A percentile compares a stretch with the other conserved stretches of the same genome.
Evolutionary conservation across 306 rosid genomes (phyloP).

Genomic region (Cicer yamashitae): DNA sequence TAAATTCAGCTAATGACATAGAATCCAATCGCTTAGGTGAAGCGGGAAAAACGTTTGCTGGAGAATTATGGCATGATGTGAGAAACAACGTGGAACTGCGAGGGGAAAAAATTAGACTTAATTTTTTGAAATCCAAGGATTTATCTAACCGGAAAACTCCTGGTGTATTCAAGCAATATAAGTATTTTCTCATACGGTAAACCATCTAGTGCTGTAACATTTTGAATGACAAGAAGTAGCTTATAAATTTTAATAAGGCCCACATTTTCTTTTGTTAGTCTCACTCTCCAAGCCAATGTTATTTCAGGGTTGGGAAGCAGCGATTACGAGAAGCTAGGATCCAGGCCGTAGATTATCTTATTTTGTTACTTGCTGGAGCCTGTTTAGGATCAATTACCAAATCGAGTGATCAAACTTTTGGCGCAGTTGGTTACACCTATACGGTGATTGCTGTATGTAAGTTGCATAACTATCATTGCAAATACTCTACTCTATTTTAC

Average conservation of each 20-base stretch:
- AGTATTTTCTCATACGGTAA: constrained; percentile 88
- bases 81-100: constrained; percentile 64
- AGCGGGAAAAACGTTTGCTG: constrained; percentile 68
- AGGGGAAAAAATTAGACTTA: constrained; percentile 67
- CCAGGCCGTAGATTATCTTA: constrained; percentile 87
- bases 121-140: constrained; percentile 76
- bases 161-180: constrained; percentile 74
- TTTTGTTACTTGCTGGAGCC: constrained; percentile 93
- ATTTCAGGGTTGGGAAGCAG: constrained; percentile 82
- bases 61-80: constrained; percentile 91
- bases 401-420: constrained; percentile 71
- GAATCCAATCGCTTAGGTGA: constrained; percentile 42
- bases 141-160: constrained; percentile 79
- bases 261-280: constrained; percentile 27
- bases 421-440: constrained; percentile 75
- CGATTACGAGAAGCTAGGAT: constrained; percentile 84
- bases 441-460: constrained; percentile 95
- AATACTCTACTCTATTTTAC: constrained; percentile 30
- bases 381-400: constrained; percentile 87
- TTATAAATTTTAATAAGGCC: constrained; percentile 13
- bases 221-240: neutral
- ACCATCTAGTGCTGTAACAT: constrained; percentile 28
- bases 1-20: constrained; percentile 47
- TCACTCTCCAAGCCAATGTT: constrained; percentile 39
- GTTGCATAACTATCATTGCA: constrained; percentile 43